phyloP scores from a whole-genome alignment of 306 rosid genomes.

The Cucurbita pepo region DNA sequence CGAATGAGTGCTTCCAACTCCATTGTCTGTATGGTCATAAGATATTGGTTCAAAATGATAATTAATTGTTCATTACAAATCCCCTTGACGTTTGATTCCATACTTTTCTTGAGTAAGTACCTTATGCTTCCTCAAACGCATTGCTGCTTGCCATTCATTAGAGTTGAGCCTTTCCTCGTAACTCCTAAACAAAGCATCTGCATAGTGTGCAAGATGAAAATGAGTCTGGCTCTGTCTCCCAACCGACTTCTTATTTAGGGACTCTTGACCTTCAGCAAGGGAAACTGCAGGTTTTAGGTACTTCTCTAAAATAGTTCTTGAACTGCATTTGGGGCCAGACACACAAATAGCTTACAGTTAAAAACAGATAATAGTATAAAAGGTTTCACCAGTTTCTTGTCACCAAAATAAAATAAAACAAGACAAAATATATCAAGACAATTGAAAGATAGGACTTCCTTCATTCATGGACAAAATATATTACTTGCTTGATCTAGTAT shows the following conservation, averaged over 20 bases:
- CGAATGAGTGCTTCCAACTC: slow-evolving; percentile 74
- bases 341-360: neutral
- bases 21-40: slow-evolving; percentile 35
- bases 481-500: slow-evolving; percentile 96
- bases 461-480: slow-evolving; percentile 6
- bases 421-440: neutral
- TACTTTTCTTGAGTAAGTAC: slow-evolving; percentile 17
- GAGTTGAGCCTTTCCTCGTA: slow-evolving; percentile 80
- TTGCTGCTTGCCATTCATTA: slow-evolving; percentile 88
- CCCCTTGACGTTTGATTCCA: neutral
- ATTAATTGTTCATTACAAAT: neutral
- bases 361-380: neutral
- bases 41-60: neutral
- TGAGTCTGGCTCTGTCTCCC: slow-evolving; percentile 55
- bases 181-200: slow-evolving; percentile 81
- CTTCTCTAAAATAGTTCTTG: slow-evolving; percentile 89
- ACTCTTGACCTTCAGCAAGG: slow-evolving; percentile 47
- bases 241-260: slow-evolving; percentile 30
- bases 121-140: slow-evolving; percentile 82
- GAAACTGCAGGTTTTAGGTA: slow-evolving; percentile 84
- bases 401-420: neutral
- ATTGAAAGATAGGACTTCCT: neutral
- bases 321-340: slow-evolving; percentile 34
- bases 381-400: neutral
- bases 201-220: slow-evolving; percentile 89